Evolutionary conservation across 345 rosid genomes (phyloP).

Genomic region (Carallia pectinifolia): DNA sequence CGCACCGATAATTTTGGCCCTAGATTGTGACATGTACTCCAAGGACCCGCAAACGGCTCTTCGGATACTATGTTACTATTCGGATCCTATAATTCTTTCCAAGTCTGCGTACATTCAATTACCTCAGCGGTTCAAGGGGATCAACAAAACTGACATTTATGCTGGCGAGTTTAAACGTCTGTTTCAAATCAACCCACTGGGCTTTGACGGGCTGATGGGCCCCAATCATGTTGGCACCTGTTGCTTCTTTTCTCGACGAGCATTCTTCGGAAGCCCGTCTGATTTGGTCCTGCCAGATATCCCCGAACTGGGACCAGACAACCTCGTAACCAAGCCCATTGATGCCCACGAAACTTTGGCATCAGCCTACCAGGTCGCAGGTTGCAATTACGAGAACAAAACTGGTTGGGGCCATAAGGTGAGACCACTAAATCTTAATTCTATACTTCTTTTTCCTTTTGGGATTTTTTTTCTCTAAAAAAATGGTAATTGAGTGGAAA

Average conservation of each 20-base stretch:
- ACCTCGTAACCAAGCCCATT: conserved; percentile 27
- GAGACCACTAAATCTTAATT: background rate
- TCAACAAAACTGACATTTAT: conserved; percentile 57
- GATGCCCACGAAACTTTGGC: conserved; percentile 22
- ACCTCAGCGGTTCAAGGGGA: conserved; percentile 58
- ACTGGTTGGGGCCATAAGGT: conserved; percentile 71
- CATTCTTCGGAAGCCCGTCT: conserved; percentile 49
- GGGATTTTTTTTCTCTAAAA: too few species aligned
- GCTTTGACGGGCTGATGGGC: conserved; percentile 54
- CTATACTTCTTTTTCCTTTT: background rate
- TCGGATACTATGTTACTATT: conserved; percentile 53
- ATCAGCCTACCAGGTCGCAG: conserved; percentile 52
- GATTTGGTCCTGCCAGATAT: conserved; percentile 28
- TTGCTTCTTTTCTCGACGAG: conserved; percentile 56
- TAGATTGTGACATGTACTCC: conserved; percentile 84
- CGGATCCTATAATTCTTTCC: conserved; percentile 33
- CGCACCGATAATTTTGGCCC: conserved; percentile 57
- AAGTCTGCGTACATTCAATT: conserved; percentile 54
- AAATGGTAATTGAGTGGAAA: too few species aligned
- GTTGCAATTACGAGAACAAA: conserved; percentile 49
- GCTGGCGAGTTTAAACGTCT: conserved; percentile 36
- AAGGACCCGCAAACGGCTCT: conserved; percentile 58
- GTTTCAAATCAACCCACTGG: conserved; percentile 43
- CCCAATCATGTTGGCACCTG: conserved; percentile 56
- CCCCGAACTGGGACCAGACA: conserved; percentile 33